Percentiles rank a stretch among this genome's conserved stretches.
phyloP scores from a whole-genome alignment of 306 rosid genomes.

The Datisca glomerata region DNA sequence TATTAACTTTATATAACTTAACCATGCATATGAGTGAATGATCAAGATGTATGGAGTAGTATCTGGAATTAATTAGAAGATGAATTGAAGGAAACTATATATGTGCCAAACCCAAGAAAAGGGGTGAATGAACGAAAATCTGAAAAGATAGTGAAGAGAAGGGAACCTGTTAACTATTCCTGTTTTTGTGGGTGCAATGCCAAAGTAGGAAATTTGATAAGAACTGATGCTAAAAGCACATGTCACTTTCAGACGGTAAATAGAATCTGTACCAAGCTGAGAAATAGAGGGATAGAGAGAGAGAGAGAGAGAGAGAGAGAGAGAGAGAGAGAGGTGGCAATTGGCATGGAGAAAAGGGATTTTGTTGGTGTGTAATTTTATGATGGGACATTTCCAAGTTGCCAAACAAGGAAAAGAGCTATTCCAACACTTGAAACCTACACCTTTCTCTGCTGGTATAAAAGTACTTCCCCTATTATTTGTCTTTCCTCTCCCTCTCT shows the following conservation, averaged over 20 bases:
- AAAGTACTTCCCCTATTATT: conserved; percentile 26
- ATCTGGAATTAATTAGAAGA: neutral
- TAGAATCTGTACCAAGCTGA: neutral
- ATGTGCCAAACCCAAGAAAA: neutral
- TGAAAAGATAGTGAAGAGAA: conserved; percentile 48
- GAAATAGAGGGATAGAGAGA: neutral
- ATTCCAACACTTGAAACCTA: conserved; percentile 28
- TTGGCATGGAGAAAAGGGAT: neutral
- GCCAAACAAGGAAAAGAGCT: conserved; percentile 36
- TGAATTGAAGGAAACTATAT: neutral
- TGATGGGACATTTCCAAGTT: conserved; percentile 72
- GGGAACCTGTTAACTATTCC: conserved; percentile 42
- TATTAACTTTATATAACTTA: too few relatives aligned
- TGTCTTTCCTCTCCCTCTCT: too few relatives aligned
- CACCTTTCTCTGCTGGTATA: conserved; percentile 53
- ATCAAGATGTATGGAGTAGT: too few relatives aligned
- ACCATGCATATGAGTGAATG: too few relatives aligned
- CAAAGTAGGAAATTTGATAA: conserved; percentile 51
- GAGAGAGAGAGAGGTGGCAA: neutral
- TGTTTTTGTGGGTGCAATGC: conserved; percentile 80
- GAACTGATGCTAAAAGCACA: conserved; percentile 48
- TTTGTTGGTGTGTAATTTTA: conserved; percentile 21
- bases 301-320: neutral
- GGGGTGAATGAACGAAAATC: conserved; percentile 12
- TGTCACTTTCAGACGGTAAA: conserved; percentile 38